Evolutionary conservation across 2,329 filamentous ascomycete genomes (phyloP), one percentile per base, ranked within the genome.

Genomic region (Pleurostoma richardsiae): DNA sequence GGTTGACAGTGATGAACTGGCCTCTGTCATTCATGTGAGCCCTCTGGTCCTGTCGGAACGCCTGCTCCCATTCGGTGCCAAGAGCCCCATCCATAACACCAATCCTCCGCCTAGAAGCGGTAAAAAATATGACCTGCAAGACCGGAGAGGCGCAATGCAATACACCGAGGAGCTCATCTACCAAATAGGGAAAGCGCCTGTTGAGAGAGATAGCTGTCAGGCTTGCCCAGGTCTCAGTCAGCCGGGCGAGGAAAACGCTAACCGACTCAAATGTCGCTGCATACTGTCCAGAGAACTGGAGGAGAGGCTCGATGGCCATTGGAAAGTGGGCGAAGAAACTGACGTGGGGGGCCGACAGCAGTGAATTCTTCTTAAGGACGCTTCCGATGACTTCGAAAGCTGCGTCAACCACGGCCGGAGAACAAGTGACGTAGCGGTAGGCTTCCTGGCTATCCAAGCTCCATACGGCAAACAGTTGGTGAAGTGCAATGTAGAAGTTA

Each of bases 401-500:
- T 3, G 43, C 44, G 40, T 70, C 63, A n/a, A 67, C 52, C 4
- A 49, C 42, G 3, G 49, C 45, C 33, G 49, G 42, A 40, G 55
- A 10, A 41, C 69, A 58, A 2, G 64, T 61, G 10, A 73, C 56
- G 3, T 71, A 50, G 10, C 43, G 55, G 11, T 72, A 63, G 4
- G 77, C 57, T 3, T 58, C 50, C 2, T 53, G 44, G 1, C 61
- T 65, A 19, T 68, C 59, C 3, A 65, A 47, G 4, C 72, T 73
- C 73, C 77, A 80, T 26, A 76, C 57, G 57, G 82, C 86, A 59
- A 80, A 83, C 2, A 85, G 49, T 57, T 88, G 84, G 57, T 88
- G 85, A 10, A 87, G 59, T 5, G 75, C 69, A 43, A 90, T 54
- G 58, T 85, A 90, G 57, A 86, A 80, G 41, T 69, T 51, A 59